These are phyloP conservation scores for carrot (Daucus carota) DNA, from an alignment of 129 eudicot species.

Conservation along the genomic window DH1_v3.0 NC_030385.2:47083001-47083500, in stretches of 20 bases:
- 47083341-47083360: background rate
- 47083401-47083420: background rate
- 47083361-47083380: background rate
- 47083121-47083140: too few species aligned
- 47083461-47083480: background rate
- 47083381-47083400: background rate
- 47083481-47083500: background rate
- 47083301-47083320: background rate
- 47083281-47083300: background rate
- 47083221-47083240: background rate
- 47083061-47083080: too few species aligned
- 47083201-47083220: too few species aligned
- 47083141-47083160: too few species aligned
- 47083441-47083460: background rate
- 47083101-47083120: too few species aligned
- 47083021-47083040: too few species aligned
- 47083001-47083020: too few species aligned
- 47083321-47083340: background rate
- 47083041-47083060: too few species aligned
- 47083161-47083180: too few species aligned
- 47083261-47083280: background rate
- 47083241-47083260: background rate
- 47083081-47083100: too few species aligned
- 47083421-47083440: background rate
- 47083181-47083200: too few species aligned